These are phyloP conservation scores for Suhomyces prunicola DNA, from an alignment of 805 yeast species.

Conservation along the genomic window DNA sequence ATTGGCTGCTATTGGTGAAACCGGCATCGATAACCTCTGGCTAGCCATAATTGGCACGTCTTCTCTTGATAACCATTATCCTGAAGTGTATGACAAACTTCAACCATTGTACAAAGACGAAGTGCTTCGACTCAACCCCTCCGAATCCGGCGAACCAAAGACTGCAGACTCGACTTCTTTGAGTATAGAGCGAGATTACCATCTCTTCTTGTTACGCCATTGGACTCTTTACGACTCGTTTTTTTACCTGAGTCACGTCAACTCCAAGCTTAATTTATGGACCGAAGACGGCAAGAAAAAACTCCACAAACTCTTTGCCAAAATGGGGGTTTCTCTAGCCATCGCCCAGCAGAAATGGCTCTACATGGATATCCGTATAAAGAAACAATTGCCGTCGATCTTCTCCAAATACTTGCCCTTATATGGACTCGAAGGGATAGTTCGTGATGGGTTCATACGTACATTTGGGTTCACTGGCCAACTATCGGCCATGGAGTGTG, in stretches of 20 bases:
- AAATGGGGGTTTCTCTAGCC: constrained; percentile 89
- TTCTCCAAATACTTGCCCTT: constrained; percentile 67
- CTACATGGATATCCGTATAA: constrained; percentile 78
- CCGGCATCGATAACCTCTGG: constrained; percentile 72
- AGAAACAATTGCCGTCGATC: constrained; percentile 65
- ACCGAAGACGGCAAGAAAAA: constrained; percentile 86
- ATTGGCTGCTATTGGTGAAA: constrained; percentile 78
- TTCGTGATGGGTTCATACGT: constrained; percentile 82
- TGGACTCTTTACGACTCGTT: constrained; percentile 92
- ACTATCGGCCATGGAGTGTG: constrained; percentile 88
- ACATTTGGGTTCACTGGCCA: constrained; percentile 86
- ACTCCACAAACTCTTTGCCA: constrained; percentile 87
- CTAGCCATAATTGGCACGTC: constrained; percentile 84
- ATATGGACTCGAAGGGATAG: constrained; percentile 79
- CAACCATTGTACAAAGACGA: constrained; percentile 80
- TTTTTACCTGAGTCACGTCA: constrained; percentile 85
- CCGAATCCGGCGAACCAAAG: constrained; percentile 14
- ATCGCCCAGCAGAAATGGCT: constrained; percentile 92
- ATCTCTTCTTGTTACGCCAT: constrained; percentile 81
- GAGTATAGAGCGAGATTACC: constrained; percentile 76
- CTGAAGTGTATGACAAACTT: constrained; percentile 68
- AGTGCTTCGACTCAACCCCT: constrained; percentile 62
- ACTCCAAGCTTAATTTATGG: constrained; percentile 84
- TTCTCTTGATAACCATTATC: constrained; percentile 69
- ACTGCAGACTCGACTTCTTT: constrained; percentile 47